These are phyloP conservation scores for Ceriops tagal DNA, from an alignment of 345 rosid genomes.

Conservation along the genomic window DNA sequence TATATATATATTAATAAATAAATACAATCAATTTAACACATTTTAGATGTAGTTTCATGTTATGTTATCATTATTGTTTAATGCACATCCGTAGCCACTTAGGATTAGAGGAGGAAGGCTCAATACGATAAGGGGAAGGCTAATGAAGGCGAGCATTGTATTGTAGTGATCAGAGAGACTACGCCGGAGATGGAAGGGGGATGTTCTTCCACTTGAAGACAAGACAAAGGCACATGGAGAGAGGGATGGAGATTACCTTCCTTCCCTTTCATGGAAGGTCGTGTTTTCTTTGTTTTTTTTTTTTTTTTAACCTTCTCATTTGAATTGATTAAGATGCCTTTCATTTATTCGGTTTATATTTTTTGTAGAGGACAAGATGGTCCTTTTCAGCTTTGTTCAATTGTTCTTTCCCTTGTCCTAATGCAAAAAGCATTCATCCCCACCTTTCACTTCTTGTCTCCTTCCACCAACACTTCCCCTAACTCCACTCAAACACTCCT, in stretches of 20 bases:
- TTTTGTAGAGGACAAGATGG: constrained; percentile 56
- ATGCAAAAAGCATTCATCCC: constrained; percentile 20
- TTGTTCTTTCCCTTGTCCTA: constrained; percentile 36
- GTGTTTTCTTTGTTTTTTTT: too few species aligned
- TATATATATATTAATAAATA: too few species aligned
- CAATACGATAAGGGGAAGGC: constrained; percentile 4
- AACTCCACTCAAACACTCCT: constrained; percentile 19
- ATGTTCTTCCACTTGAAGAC: constrained; percentile 43
- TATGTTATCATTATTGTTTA: too few species aligned
- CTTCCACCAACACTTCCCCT: constrained; percentile 25
- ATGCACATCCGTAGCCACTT: background rate
- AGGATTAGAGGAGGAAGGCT: constrained; percentile 16
- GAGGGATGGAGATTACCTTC: constrained; percentile 8
- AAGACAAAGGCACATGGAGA: constrained; percentile 54
- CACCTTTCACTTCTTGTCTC: constrained; percentile 40
- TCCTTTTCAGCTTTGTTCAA: constrained; percentile 35
- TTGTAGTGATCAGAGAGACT: constrained; percentile 12
- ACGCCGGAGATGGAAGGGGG: constrained; percentile 10
- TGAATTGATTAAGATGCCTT: constrained; percentile 14
- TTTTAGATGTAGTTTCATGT: too few species aligned
- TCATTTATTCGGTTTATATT: constrained; percentile 19
- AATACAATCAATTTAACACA: too few species aligned
- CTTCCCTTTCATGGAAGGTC: constrained; percentile 1
- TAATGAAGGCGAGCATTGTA: constrained; percentile 29
- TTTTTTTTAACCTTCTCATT: background rate